phyloP scores from a whole-genome alignment of 2,329 filamentous ascomycete species.

The Arthrinium puccinioides region DNA sequence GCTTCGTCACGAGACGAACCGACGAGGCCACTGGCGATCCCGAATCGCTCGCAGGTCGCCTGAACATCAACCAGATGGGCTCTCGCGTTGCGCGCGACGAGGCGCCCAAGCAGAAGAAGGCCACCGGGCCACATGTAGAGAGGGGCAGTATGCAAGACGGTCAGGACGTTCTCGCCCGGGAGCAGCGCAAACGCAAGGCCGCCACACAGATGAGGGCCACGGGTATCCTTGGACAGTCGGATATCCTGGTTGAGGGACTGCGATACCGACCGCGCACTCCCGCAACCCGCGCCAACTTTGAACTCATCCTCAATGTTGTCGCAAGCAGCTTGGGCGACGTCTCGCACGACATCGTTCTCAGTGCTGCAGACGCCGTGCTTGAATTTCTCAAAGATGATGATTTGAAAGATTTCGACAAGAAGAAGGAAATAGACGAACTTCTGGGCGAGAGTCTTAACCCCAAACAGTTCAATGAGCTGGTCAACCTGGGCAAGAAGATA shows the following conservation, averaged over 20 bases:
- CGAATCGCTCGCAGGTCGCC: constrained; percentile 88
- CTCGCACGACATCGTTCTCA: constrained; percentile 82
- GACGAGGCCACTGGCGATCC: constrained; percentile 97
- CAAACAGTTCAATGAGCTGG: constrained; percentile 93
- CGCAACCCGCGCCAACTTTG: constrained; percentile 86
- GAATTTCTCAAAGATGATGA: constrained; percentile 93
- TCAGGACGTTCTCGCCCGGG: constrained; percentile 72
- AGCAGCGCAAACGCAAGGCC: constrained; percentile 81
- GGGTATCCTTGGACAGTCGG: constrained; percentile 75
- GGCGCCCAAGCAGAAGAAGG: constrained; percentile 76
- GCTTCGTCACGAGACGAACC: constrained; percentile 84
- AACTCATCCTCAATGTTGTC: constrained; percentile 87
- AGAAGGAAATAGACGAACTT: constrained; percentile 93
- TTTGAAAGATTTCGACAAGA: constrained; percentile 95
- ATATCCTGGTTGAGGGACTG: constrained; percentile 84
- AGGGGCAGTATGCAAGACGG: constrained; percentile 72
- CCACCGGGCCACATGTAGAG: constrained; percentile 61
- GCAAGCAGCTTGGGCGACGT: constrained; percentile 87
- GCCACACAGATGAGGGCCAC: constrained; percentile 65
- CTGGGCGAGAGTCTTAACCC: constrained; percentile 73
- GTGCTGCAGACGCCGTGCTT: constrained; percentile 84
- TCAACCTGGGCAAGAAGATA: constrained; percentile 97
- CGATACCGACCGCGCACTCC: constrained; percentile 87
- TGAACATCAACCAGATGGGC: constrained; percentile 94
- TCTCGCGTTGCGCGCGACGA: constrained; percentile 71